Evolutionary conservation across 768 basidiomycete species (phyloP).

Genomic region (Boletus rufocinnamomeus): DNA sequence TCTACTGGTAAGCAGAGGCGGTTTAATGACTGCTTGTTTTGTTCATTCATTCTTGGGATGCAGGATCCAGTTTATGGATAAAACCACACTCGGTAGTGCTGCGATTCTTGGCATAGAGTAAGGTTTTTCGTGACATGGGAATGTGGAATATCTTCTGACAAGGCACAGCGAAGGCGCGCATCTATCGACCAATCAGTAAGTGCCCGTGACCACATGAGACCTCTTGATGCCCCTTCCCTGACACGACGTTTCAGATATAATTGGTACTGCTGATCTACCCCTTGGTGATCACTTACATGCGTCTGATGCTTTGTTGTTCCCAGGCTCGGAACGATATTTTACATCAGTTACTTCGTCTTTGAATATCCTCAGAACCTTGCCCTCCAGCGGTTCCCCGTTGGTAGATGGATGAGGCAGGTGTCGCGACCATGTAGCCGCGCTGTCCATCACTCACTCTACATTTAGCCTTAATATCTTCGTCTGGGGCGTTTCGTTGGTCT

Average conservation of each 20-base stretch:
- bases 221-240: background rate
- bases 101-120: conserved; percentile 73
- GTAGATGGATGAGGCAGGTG: conserved; percentile 75
- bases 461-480: conserved; percentile 64
- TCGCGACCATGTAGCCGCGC: background rate
- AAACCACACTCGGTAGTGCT: conserved; percentile 65
- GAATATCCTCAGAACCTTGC: conserved; percentile 76
- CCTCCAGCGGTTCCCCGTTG: conserved; percentile 72
- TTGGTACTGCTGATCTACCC: conserved; percentile 43
- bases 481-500: conserved; percentile 62
- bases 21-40: background rate
- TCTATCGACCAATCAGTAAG: conserved; percentile 65
- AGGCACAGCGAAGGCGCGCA: conserved; percentile 54
- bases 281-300: background rate
- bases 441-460: background rate
- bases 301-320: background rate
- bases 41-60: background rate
- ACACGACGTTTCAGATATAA: conserved; percentile 51
- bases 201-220: background rate
- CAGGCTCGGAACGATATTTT: conserved; percentile 78
- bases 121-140: conserved; percentile 14
- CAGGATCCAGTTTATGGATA: conserved; percentile 82
- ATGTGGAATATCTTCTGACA: background rate
- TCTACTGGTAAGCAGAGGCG: conserved; percentile 48
- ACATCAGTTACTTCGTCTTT: conserved; percentile 67